phyloP scores from a whole-genome alignment of 306 rosid species.

The Casuarina equisetifolia region DNA sequence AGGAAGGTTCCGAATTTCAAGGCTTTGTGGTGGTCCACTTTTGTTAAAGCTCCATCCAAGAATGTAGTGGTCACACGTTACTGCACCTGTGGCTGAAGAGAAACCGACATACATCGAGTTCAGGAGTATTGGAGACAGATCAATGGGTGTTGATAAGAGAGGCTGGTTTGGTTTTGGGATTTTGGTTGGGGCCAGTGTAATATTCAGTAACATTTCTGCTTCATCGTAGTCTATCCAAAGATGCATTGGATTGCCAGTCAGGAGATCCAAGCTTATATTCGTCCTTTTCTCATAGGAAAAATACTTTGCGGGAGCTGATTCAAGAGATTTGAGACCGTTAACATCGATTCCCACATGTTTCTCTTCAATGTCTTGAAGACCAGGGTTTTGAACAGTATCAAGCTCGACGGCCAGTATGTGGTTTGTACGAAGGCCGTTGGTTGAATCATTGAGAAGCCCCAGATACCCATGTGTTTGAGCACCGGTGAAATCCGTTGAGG shows the following conservation, averaged over 20 bases:
- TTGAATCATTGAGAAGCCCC: slow-evolving; percentile 26
- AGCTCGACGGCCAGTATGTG: slow-evolving; percentile 42
- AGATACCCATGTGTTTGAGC: slow-evolving; percentile 12
- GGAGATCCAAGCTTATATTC: slow-evolving; percentile 12
- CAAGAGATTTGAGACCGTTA: not conserved
- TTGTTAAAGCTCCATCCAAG: slow-evolving; percentile 40
- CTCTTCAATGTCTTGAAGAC: not conserved
- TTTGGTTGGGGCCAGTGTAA: slow-evolving; percentile 24
- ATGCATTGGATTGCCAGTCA: slow-evolving; percentile 29
- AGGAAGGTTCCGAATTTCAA: slow-evolving; percentile 15
- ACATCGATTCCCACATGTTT: slow-evolving; percentile 42
- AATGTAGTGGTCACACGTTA: slow-evolving; percentile 22
- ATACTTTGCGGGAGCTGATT: slow-evolving; percentile 16
- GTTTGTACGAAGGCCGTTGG: slow-evolving; percentile 1
- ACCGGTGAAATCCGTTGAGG: slow-evolving; percentile 5
- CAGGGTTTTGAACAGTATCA: slow-evolving; percentile 13
- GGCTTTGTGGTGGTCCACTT: slow-evolving; percentile 35
- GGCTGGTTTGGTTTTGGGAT: slow-evolving; percentile 26
- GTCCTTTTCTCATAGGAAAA: not conserved
- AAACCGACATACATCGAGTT: slow-evolving; percentile 39
- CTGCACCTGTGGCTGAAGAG: slow-evolving; percentile 30
- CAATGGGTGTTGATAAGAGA: slow-evolving; percentile 16
- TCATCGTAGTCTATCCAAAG: slow-evolving; percentile 7
- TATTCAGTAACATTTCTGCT: not conserved
- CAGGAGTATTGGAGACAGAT: slow-evolving; percentile 8